Evolutionary conservation across 495 filamentous ascomycete species (phyloP).

Genomic region (Lepraria neglecta): DNA sequence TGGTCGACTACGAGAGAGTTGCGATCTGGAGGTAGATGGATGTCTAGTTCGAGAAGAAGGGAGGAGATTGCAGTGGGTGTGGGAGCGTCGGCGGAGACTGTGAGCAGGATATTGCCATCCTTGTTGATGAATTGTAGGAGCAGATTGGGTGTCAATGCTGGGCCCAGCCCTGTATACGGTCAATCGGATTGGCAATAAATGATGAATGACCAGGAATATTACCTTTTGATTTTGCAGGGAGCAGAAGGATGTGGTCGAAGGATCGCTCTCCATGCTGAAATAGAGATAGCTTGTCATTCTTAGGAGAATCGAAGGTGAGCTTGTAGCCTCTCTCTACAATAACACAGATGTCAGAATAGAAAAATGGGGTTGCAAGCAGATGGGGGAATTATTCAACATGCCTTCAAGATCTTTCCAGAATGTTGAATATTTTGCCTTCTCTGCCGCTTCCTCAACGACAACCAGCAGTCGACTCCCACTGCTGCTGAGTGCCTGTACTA

Average conservation of each 20-base stretch:
- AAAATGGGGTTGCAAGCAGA: constrained; percentile 4
- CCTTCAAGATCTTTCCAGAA: constrained; percentile 78
- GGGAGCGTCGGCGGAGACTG: constrained; percentile 67
- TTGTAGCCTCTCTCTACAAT: constrained; percentile 72
- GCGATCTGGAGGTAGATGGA: constrained; percentile 80
- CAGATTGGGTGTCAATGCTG: constrained; percentile 74
- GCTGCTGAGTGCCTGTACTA: constrained; percentile 70
- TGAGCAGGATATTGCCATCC: constrained; percentile 83
- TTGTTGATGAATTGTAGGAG: constrained; percentile 88
- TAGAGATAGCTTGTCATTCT: constrained; percentile 71
- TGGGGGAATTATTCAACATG: constrained; percentile 34
- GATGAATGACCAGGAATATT: constrained; percentile 20
- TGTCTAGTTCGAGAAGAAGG: constrained; percentile 84
- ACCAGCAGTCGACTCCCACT: constrained; percentile 78
- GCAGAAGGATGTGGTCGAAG: constrained; percentile 84
- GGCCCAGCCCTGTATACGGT: constrained; percentile 64
- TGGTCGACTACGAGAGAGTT: constrained; percentile 83
- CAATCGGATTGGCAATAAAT: constrained; percentile 27
- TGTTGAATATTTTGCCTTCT: constrained; percentile 72
- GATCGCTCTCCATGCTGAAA: constrained; percentile 81
- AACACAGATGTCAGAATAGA: constrained; percentile 21
- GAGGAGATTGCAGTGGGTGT: constrained; percentile 75
- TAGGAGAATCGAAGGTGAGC: constrained; percentile 74
- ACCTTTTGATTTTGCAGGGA: constrained; percentile 88
- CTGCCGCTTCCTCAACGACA: constrained; percentile 72